Conservation (phyloP, 208 protist genomes). For the Acanthamoeba lugdunensis region DNA sequence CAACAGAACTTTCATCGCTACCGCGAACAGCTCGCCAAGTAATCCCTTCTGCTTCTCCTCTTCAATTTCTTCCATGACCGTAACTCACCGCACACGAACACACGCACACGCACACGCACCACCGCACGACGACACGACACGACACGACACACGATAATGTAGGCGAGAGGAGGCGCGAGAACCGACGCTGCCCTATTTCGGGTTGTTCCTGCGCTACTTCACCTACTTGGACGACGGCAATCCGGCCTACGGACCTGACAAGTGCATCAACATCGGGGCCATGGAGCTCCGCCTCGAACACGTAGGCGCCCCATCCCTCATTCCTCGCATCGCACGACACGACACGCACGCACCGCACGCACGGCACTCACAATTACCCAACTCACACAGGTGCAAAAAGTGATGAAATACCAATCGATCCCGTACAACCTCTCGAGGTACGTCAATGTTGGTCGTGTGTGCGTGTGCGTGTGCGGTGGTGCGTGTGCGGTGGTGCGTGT, state of each 20-base stretch:
- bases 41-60: not conserved
- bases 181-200: conserved; percentile 56
- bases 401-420: conserved; percentile 30
- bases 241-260: conserved; percentile 1
- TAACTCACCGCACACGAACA: not conserved
- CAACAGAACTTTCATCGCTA: not conserved
- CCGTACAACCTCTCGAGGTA: conserved; percentile 8
- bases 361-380: not conserved
- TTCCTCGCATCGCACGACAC: not conserved
- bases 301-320: not conserved
- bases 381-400: not conserved
- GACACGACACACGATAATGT: not conserved
- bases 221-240: conserved; percentile 68
- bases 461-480: no score
- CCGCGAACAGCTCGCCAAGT: conserved; percentile 18
- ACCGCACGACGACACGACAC: no score
- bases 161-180: not conserved
- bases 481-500: no score
- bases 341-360: no score
- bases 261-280: not conserved
- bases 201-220: conserved; percentile 44
- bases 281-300: conserved; percentile 40
- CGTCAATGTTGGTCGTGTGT: no score
- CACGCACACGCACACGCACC: not conserved
- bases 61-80: not conserved